Evolutionary conservation across 83 land plant species (phyloP).

Genomic region (Picea engelmannii): DNA sequence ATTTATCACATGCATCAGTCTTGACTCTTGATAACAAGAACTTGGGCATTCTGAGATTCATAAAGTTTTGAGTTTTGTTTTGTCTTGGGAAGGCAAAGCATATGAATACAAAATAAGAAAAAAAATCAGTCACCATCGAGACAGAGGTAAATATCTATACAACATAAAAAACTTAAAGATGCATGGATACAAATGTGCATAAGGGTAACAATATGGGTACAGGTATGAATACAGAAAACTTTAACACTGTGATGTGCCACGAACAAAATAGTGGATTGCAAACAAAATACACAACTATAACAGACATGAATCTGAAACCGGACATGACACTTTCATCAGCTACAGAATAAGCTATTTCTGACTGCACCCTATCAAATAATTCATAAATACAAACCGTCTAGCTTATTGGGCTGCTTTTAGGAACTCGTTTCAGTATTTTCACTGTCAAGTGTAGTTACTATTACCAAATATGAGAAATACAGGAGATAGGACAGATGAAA

Average conservation of each 20-base stretch:
- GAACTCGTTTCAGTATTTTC: too few relatives aligned
- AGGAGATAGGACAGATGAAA: too few relatives aligned
- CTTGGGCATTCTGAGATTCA: neutral
- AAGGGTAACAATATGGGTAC: neutral
- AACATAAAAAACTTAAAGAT: neutral
- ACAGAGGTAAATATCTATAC: neutral
- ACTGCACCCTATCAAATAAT: neutral
- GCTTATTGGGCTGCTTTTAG: neutral
- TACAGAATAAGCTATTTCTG: conserved; percentile 3
- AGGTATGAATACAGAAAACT: neutral
- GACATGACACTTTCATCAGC: neutral
- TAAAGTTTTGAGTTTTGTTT: neutral
- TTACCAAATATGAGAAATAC: too few relatives aligned
- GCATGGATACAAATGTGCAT: neutral
- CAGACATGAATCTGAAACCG: neutral
- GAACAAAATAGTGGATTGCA: conserved; percentile 4
- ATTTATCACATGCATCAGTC: neutral
- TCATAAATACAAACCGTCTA: neutral
- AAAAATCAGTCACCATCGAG: neutral
- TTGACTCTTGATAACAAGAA: conserved; percentile 1
- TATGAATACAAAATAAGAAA: neutral
- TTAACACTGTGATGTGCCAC: neutral
- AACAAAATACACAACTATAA: neutral
- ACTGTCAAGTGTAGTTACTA: too few relatives aligned
- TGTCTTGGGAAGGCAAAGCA: neutral